Evolutionary conservation across 495 filamentous ascomycete genomes (phyloP), one percentile per base, ranked within the genome.

Genomic region (Penicillium taxi): DNA sequence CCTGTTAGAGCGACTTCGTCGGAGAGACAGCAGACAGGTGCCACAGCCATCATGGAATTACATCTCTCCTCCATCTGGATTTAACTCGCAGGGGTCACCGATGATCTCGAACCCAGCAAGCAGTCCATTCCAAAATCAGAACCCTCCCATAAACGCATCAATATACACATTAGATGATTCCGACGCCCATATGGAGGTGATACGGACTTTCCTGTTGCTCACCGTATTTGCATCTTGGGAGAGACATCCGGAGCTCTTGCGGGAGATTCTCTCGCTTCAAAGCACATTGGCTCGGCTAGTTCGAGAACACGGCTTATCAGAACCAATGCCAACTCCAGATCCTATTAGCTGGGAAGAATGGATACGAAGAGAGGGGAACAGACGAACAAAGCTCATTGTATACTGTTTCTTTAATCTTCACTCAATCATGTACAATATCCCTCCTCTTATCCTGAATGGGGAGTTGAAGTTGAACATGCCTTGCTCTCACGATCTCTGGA

Each of bases 361-460:
- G 70, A 49, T 68, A 15, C 53, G 62, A 9, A 44, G 53, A 46
- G 71, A 76, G 52, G 67, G 64, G 6, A 69, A 64, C 38, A 52
- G 64, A 32, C 61, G 72, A 32, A 74, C 71, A 9, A 70, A 72
- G 35, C 45, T 72, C 20, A 67, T 71, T 30, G 72, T 70, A 7
- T 76, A 72, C 38, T 69, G 69, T 46, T 68, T 74, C 47, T 74
- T 68, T 44, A 74, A 74, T 38, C 58, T 74, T 7, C 71, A 74
- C 37, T 67, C 63, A 14, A 70, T 74, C 32, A 67, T 72, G 56
- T 74, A 71, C 45, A 73, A 72, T 42, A 68, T 69, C 13, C 71
- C 72, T 31, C 72, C 72, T 1, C 44, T 74, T 20, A 66, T 75
- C 26, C 39, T 73, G 26, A 70, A 71, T 37, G 59, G 56, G 22